These are phyloP conservation scores for Arbutus unedo DNA, from an alignment of 148 eudicot genomes.

Conservation along the genomic window DNA sequence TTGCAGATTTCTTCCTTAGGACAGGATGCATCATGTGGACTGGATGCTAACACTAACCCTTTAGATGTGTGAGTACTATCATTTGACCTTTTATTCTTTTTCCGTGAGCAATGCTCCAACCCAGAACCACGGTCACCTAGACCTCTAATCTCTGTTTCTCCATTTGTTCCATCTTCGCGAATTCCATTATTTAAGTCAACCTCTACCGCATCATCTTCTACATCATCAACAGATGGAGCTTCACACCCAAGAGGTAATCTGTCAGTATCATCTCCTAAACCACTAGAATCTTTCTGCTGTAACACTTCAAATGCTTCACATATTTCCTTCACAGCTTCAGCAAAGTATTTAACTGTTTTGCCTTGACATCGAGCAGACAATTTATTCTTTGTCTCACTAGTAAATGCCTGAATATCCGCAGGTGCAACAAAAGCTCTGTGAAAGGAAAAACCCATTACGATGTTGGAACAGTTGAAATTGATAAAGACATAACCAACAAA, in stretches of 20 bases:
- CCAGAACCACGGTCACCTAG: constrained; percentile 29
- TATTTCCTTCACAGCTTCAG: constrained; percentile 84
- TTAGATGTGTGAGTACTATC: constrained; percentile 18
- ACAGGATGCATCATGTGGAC: constrained; percentile 27
- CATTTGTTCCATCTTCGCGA: constrained; percentile 27
- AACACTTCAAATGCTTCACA: constrained; percentile 71
- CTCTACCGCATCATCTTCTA: constrained; percentile 36
- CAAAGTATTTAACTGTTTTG: constrained; percentile 68
- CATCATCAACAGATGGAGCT: constrained; percentile 30
- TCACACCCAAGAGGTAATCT: constrained; percentile 27
- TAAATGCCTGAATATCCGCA: constrained; percentile 74
- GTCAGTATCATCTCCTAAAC: constrained; percentile 33
- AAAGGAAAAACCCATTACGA: constrained; percentile 12
- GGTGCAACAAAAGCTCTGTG: constrained; percentile 92
- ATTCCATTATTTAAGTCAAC: constrained; percentile 23
- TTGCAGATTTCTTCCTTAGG: constrained; percentile 17
- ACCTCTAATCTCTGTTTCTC: constrained; percentile 24
- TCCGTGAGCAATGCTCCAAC: constrained; percentile 35
- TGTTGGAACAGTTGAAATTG: neutral
- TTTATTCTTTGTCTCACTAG: constrained; percentile 63
- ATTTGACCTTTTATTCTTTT: constrained; percentile 21
- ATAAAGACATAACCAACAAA: neutral
- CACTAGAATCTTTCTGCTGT: constrained; percentile 30
- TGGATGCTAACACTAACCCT: constrained; percentile 23
- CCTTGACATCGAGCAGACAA: constrained; percentile 63